These are phyloP conservation scores for Sporothrix dimorphospora DNA, from an alignment of 2,329 filamentous ascomycete species.

Conservation along the genomic window DNA sequence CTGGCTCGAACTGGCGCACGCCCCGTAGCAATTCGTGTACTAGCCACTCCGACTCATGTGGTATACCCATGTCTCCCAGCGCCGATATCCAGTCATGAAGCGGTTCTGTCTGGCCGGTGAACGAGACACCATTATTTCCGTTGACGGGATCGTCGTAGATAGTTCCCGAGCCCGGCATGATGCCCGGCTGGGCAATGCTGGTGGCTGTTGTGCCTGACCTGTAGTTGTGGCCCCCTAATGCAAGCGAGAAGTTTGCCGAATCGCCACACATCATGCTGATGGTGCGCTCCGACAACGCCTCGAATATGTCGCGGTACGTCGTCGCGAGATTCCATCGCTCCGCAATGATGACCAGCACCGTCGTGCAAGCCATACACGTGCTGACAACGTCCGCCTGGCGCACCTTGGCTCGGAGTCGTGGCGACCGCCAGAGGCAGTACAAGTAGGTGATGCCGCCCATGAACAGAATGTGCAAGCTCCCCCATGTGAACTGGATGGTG, in stretches of 20 bases:
- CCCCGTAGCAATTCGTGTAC: too few species aligned
- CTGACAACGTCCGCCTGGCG: conserved; percentile 36
- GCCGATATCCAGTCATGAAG: too few species aligned
- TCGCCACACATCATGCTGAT: conserved; percentile 37
- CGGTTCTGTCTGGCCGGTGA: too few species aligned
- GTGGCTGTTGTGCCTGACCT: too few species aligned
- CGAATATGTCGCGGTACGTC: conserved; percentile 42
- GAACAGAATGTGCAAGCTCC: conserved; percentile 43
- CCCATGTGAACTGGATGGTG: conserved; percentile 42
- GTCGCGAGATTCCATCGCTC: conserved; percentile 35
- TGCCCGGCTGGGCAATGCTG: too few species aligned
- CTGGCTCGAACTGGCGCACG: too few species aligned
- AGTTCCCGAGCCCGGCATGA: too few species aligned
- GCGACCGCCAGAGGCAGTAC: conserved; percentile 40
- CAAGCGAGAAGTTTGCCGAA: not conserved
- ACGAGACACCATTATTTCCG: too few species aligned
- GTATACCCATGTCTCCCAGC: too few species aligned
- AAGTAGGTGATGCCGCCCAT: conserved; percentile 43
- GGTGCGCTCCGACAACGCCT: conserved; percentile 38
- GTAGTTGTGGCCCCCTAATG: not conserved
- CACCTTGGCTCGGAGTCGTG: conserved; percentile 28
- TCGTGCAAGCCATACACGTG: conserved; percentile 44
- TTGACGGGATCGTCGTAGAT: too few species aligned
- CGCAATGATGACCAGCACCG: conserved; percentile 43
- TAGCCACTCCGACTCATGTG: too few species aligned